Conservation (phyloP, 2,329 filamentous ascomycete species). For the Neocucurbitaria cava region DNA sequence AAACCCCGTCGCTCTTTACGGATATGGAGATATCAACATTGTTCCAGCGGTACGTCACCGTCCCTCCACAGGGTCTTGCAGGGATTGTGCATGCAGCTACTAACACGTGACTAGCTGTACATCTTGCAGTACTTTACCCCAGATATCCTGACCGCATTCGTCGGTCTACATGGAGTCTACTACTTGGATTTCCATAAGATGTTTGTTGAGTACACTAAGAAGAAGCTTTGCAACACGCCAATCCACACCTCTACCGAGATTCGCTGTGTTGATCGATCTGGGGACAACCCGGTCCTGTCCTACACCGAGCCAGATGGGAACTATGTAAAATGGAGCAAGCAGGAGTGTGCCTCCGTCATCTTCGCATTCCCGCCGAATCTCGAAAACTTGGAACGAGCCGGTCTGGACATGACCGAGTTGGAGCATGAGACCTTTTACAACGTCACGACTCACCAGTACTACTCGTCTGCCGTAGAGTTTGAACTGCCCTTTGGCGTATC, state of each 20-base stretch:
- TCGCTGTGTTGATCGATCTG: conserved; percentile 45
- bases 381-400: conserved; percentile 40
- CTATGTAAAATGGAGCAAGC: conserved; percentile 42
- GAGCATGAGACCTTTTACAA: conserved; percentile 42
- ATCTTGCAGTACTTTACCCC: conserved; percentile 49
- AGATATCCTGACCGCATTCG: conserved; percentile 46
- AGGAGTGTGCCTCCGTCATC: conserved; percentile 45
- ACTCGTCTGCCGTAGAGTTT: conserved; percentile 43
- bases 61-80: conserved; percentile 21
- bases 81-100: conserved; percentile 30
- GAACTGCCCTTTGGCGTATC: conserved; percentile 46
- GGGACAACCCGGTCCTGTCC: conserved; percentile 40
- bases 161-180: conserved; percentile 46
- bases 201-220: conserved; percentile 41
- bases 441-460: conserved; percentile 47
- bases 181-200: conserved; percentile 49
- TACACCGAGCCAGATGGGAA: conserved; percentile 40
- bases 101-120: conserved; percentile 46
- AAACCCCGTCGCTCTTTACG: conserved; percentile 46
- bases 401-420: conserved; percentile 42
- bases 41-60: conserved; percentile 47
- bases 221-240: conserved; percentile 37
- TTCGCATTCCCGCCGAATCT: conserved; percentile 47
- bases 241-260: conserved; percentile 45
- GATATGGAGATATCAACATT: conserved; percentile 47